Evolutionary conservation across 1,139 yeast species (phyloP).

Genomic region (Nakaseomyces kungkrabaensis): DNA sequence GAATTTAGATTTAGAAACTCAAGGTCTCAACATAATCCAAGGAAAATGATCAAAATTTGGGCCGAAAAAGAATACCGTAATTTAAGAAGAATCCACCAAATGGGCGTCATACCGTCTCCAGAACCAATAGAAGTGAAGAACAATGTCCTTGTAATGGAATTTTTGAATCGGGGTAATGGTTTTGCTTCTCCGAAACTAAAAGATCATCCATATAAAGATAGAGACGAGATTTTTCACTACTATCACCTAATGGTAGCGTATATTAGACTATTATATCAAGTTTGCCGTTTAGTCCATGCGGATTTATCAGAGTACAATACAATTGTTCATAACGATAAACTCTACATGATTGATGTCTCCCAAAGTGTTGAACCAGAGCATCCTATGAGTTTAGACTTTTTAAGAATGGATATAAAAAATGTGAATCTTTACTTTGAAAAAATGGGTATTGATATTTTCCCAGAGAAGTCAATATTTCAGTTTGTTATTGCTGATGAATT

Average conservation of each 20-base stretch:
- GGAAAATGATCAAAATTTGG: slow-evolving; percentile 97
- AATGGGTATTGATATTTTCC: slow-evolving; percentile 63
- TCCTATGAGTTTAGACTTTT: slow-evolving; percentile 89
- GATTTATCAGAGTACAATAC: slow-evolving; percentile 93
- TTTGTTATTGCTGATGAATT: slow-evolving; percentile 45
- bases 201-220: slow-evolving; percentile 62
- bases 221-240: slow-evolving; percentile 54
- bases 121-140: slow-evolving; percentile 80
- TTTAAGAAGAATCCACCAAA: slow-evolving; percentile 63
- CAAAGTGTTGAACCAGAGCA: slow-evolving; percentile 98
- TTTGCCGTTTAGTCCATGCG: slow-evolving; percentile 88
- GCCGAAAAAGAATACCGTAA: slow-evolving; percentile 97
- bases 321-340: slow-evolving; percentile 68
- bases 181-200: slow-evolving; percentile 71
- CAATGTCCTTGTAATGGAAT: slow-evolving; percentile 94
- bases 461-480: slow-evolving; percentile 73
- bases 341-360: slow-evolving; percentile 91
- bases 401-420: slow-evolving; percentile 95
- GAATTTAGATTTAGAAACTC: slow-evolving; percentile 85
- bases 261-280: slow-evolving; percentile 80
- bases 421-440: slow-evolving; percentile 77
- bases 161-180: slow-evolving; percentile 58
- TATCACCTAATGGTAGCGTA: slow-evolving; percentile 75
- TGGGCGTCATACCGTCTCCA: slow-evolving; percentile 78
- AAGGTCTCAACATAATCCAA: slow-evolving; percentile 80